Conservation (phyloP, 176 grass and related monocot species). For the Carex scoparia region DNA sequence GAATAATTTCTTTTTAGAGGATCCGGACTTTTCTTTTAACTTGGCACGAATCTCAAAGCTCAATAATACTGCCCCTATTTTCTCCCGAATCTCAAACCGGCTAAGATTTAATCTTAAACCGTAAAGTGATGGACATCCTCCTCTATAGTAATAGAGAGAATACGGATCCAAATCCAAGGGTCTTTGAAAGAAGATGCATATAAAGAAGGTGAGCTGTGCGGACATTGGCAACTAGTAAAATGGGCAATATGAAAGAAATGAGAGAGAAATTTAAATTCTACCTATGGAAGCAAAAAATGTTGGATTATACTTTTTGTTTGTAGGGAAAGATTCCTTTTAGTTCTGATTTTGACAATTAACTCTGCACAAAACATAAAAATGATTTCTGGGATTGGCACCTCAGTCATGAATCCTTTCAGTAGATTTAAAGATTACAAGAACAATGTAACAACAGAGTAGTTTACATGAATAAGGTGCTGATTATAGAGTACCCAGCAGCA, state of each 20-base stretch:
- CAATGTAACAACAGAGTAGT: background rate
- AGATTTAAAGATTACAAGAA: background rate
- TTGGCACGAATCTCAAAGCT: no score
- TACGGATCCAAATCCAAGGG: background rate
- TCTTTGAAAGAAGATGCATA: background rate
- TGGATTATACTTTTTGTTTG: background rate
- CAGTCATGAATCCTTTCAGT: background rate
- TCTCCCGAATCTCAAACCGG: no score
- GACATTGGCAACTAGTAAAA: no score
- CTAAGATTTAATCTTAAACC: no score
- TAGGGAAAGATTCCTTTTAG: background rate
- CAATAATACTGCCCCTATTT: no score
- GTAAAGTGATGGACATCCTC: no score
- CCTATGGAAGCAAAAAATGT: background rate
- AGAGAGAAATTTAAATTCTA: background rate
- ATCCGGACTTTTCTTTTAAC: no score
- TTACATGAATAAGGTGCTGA: background rate
- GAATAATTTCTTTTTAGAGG: no score
- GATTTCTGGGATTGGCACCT: background rate
- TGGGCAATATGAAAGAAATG: background rate
- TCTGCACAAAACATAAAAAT: background rate
- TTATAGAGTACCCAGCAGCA: background rate
- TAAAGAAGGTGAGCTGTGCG: no score
- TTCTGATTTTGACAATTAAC: background rate
- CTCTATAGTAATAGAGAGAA: no score